These are phyloP conservation scores for Aspergillus diversus DNA, from an alignment of 495 filamentous ascomycete species.

Conservation along the genomic window DNA sequence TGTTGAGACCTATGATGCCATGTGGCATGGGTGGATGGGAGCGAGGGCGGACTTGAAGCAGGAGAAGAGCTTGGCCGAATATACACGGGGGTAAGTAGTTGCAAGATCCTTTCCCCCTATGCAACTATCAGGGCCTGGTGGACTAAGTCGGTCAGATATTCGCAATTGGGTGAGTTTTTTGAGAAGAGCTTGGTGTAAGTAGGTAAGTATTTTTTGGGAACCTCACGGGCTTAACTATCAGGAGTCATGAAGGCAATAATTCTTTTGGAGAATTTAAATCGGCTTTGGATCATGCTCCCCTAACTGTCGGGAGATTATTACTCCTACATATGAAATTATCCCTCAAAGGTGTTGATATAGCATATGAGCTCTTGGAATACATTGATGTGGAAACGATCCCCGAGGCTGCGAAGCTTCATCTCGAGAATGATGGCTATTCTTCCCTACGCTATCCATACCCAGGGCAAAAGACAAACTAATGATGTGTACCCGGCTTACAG, in stretches of 20 bases:
- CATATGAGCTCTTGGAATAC: too few relatives aligned
- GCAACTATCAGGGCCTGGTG: slow-evolving; percentile 10
- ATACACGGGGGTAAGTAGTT: slow-evolving; percentile 51
- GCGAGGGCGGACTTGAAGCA: slow-evolving; percentile 57
- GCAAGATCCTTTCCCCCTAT: neutral
- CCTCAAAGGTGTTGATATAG: too few relatives aligned
- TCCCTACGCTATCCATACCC: too few relatives aligned
- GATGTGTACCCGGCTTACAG: too few relatives aligned
- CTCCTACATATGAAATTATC: too few relatives aligned
- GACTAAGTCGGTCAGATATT: slow-evolving; percentile 31
- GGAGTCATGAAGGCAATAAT: neutral
- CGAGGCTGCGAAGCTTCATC: too few relatives aligned
- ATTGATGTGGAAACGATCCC: too few relatives aligned
- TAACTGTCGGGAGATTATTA: too few relatives aligned
- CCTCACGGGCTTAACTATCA: neutral
- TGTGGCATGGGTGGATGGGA: slow-evolving; percentile 69
- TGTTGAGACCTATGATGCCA: slow-evolving; percentile 55
- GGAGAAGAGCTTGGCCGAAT: slow-evolving; percentile 54
- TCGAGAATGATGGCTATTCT: too few relatives aligned
- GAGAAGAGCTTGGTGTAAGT: slow-evolving; percentile 36
- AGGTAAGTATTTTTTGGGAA: neutral
- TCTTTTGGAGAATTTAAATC: too few relatives aligned
- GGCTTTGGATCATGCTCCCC: too few relatives aligned
- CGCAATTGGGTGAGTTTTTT: slow-evolving; percentile 49
- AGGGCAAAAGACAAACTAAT: too few relatives aligned